phyloP scores from a whole-genome alignment of 148 eudicot species.

The Diospyros kaki region DNA sequence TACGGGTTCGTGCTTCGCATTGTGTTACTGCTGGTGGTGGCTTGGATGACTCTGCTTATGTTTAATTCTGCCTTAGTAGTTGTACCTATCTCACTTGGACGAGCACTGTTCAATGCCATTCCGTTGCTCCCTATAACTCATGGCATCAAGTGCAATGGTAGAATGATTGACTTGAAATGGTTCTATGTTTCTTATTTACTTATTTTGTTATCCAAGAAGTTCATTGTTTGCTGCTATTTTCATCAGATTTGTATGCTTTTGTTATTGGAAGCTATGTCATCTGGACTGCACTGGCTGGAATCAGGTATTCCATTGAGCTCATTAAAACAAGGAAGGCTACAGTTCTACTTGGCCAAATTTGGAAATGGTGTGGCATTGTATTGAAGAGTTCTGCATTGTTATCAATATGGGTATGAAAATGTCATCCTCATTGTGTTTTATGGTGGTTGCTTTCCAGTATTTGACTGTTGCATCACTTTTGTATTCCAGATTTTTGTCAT shows the following conservation, averaged over 20 bases:
- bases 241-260: constrained; percentile 84
- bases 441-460: not conserved
- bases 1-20: constrained; percentile 79
- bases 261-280: constrained; percentile 92
- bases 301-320: constrained; percentile 71
- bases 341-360: constrained; percentile 60
- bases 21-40: constrained; percentile 75
- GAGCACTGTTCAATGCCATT: constrained; percentile 72
- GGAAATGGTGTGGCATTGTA: constrained; percentile 91
- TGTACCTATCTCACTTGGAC: constrained; percentile 82
- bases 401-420: constrained; percentile 77
- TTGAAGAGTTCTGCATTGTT: constrained; percentile 76
- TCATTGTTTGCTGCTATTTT: not conserved
- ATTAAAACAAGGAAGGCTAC: constrained; percentile 63
- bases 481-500: constrained; percentile 73
- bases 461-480: not conserved
- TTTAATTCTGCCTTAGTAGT: constrained; percentile 72
- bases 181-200: not conserved
- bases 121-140: constrained; percentile 90
- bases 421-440: constrained; percentile 10
- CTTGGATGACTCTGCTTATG: constrained; percentile 95
- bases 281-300: constrained; percentile 90
- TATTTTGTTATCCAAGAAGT: not conserved
- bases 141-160: constrained; percentile 96
- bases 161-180: constrained; percentile 10